A percentile compares a stretch with the other conserved stretches of the same genome.
These are phyloP conservation scores for Meyerozyma guilliermondii DNA, from an alignment of 1,139 yeast species.

Conservation along the genomic window DNA sequence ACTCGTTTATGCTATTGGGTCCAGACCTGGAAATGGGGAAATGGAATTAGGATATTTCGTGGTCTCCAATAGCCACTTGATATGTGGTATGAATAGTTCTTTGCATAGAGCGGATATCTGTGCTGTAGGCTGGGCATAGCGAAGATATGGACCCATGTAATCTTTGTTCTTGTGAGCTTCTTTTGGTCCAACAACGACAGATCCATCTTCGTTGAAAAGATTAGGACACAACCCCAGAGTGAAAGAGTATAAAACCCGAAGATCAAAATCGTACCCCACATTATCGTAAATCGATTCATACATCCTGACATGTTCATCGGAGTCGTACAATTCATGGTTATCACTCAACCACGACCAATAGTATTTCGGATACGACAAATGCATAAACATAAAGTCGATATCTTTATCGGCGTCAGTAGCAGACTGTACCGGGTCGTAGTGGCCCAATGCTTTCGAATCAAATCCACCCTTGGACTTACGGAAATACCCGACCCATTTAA, in stretches of 20 bases:
- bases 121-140: not conserved
- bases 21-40: not conserved
- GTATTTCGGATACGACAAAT: conserved; percentile 62
- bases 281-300: conserved; percentile 36
- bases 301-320: conserved; percentile 38
- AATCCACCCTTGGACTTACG: conserved; percentile 30
- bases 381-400: conserved; percentile 44
- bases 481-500: conserved; percentile 51
- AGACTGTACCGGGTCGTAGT: conserved; percentile 47
- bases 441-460: conserved; percentile 55
- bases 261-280: conserved; percentile 51
- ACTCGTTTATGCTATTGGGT: not conserved
- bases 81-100: conserved; percentile 26
- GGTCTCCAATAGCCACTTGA: conserved; percentile 34
- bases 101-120: not conserved
- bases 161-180: not conserved
- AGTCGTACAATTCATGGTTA: conserved; percentile 25
- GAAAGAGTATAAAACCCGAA: conserved; percentile 32
- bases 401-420: conserved; percentile 13
- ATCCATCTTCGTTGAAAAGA: conserved; percentile 13
- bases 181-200: conserved; percentile 2
- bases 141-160: conserved; percentile 1
- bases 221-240: conserved; percentile 16
- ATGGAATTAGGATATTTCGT: conserved; percentile 11
- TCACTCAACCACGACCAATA: conserved; percentile 46